A percentile compares a stretch with the other conserved stretches of the same genome.
These are phyloP conservation scores for Anthracocystis walkeri DNA, from an alignment of 1,284 basidiomycete species.

Conservation along the genomic window DNA sequence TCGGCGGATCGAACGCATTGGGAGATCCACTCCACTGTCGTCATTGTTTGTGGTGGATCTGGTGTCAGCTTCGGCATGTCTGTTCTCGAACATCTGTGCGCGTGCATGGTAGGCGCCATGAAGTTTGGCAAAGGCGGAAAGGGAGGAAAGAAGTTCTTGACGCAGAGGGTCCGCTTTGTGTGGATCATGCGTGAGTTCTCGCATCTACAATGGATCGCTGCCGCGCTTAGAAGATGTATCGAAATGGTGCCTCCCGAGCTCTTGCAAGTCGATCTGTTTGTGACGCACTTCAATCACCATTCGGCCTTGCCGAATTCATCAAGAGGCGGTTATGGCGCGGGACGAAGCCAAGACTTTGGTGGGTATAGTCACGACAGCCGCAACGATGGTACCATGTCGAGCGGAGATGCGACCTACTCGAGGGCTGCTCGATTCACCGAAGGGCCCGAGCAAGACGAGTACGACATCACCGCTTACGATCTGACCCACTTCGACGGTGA, in stretches of 20 bases:
- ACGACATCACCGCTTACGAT: conserved; percentile 76
- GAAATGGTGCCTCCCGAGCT: conserved; percentile 75
- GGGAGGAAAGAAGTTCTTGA: conserved; percentile 72
- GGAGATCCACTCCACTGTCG: conserved; percentile 75
- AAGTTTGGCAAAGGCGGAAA: conserved; percentile 55
- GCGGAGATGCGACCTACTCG: conserved; percentile 19
- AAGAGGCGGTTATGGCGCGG: conserved; percentile 9
- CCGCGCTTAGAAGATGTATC: conserved; percentile 78
- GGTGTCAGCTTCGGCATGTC: conserved; percentile 83
- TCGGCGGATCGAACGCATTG: conserved; percentile 78
- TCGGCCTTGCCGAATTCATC: conserved; percentile 26
- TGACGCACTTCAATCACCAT: conserved; percentile 70
- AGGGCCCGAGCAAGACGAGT: conserved; percentile 71
- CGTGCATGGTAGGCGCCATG: conserved; percentile 73
- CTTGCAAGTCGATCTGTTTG: conserved; percentile 83
- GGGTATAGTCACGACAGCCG: conserved; percentile 15
- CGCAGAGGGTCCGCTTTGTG: conserved; percentile 79
- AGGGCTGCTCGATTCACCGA: conserved; percentile 59
- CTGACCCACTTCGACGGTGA: conserved; percentile 85
- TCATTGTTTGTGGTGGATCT: conserved; percentile 83
- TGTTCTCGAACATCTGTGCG: conserved; percentile 79
- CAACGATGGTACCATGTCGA: conserved; percentile 10
- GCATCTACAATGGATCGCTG: conserved; percentile 84
- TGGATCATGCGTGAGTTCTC: conserved; percentile 87
- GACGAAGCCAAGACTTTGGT: conserved; percentile 16